Conservation (phyloP, 495 filamentous ascomycete genomes). For the Xylaria longipes region DNA sequence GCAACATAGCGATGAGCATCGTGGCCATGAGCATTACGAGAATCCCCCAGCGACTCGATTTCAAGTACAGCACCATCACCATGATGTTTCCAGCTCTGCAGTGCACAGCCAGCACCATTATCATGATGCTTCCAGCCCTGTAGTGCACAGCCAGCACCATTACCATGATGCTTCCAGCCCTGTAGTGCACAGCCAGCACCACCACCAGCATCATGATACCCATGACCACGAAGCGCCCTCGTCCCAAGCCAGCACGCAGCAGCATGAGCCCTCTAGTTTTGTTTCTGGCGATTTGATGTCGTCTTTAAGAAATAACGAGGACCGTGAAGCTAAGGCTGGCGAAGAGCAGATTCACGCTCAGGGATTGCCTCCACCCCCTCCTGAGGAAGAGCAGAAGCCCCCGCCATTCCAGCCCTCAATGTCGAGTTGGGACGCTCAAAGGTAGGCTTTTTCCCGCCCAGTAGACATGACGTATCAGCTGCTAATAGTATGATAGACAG, state of each 20-base stretch:
- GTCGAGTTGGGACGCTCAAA: constrained; percentile 50
- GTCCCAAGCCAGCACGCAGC: constrained; percentile 33
- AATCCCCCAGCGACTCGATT: constrained; percentile 22
- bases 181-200: constrained; percentile 16
- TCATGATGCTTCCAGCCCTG: neutral
- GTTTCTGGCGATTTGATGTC: constrained; percentile 41
- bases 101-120: constrained; percentile 18
- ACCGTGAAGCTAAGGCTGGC: constrained; percentile 47
- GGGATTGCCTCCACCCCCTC: constrained; percentile 29
- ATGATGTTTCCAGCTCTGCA: constrained; percentile 17
- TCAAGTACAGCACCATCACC: constrained; percentile 24
- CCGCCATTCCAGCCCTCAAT: constrained; percentile 36
- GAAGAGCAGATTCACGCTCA: constrained; percentile 49
- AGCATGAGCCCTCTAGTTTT: constrained; percentile 32
- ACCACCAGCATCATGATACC: constrained; percentile 23
- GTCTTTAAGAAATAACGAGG: constrained; percentile 31
- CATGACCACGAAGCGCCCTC: constrained; percentile 30
- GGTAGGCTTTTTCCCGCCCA: constrained; percentile 35
- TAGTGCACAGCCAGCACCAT: constrained; percentile 18
- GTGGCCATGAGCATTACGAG: constrained; percentile 32
- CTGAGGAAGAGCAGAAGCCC: constrained; percentile 38
- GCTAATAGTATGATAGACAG: constrained; percentile 57
- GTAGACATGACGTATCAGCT: neutral
- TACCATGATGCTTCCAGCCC: neutral
- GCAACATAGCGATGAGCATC: constrained; percentile 29